Percentiles rank a stretch among this genome's conserved stretches.
Conservation (phyloP, 345 rosid genomes). For the Theobroma cacao region DNA sequence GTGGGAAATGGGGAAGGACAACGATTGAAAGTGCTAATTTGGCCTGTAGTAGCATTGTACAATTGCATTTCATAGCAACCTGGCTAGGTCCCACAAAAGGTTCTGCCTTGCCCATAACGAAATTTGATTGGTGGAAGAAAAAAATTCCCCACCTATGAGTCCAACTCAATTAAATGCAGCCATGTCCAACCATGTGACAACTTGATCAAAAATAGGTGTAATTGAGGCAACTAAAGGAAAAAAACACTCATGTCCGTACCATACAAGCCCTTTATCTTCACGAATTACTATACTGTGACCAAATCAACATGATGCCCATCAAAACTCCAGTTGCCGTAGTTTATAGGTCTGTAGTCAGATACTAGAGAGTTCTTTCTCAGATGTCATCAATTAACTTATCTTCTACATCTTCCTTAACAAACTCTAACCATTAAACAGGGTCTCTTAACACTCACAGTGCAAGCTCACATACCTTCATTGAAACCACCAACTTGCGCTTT, state of each 20-base stretch:
- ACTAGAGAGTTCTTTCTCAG: not conserved
- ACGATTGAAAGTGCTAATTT: conserved; percentile 7
- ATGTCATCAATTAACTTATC: not conserved
- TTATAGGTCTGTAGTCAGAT: not conserved
- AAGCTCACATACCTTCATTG: conserved; percentile 52
- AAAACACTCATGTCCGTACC: not conserved
- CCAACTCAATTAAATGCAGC: conserved; percentile 15
- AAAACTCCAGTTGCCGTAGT: not conserved
- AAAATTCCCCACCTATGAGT: conserved; percentile 10
- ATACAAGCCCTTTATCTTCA: not conserved
- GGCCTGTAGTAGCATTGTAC: conserved; percentile 8
- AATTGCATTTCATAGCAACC: conserved; percentile 6
- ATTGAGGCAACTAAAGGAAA: not conserved
- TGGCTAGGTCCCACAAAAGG: conserved; percentile 19
- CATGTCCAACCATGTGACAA: conserved; percentile 4
- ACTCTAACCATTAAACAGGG: conserved; percentile 38
- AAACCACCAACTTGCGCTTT: conserved; percentile 41
- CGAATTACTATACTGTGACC: not conserved
- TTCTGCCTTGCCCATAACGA: not conserved
- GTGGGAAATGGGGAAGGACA: not conserved
- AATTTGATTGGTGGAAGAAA: conserved; percentile 12
- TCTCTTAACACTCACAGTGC: conserved; percentile 47
- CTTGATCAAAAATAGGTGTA: not conserved
- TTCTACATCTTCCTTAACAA: not conserved
- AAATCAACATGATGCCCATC: not conserved